A percentile compares a stretch with the other conserved stretches of the same genome.
Evolutionary conservation across 208 protist genomes (phyloP).

Genomic region (Leishmania tarentolae): DNA sequence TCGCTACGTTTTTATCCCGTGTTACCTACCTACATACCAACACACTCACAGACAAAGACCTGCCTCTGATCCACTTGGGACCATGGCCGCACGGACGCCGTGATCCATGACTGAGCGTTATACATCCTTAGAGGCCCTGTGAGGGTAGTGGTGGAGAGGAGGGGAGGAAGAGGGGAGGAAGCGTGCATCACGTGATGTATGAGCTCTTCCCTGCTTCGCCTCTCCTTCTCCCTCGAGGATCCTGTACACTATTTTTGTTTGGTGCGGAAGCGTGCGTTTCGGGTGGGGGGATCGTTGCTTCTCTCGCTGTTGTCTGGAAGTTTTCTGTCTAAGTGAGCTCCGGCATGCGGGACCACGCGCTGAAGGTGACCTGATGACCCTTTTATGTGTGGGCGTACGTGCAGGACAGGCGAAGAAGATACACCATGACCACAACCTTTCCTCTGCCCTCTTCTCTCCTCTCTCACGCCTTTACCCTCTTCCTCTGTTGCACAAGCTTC

Average conservation of each 20-base stretch:
- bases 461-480: background rate
- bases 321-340: background rate
- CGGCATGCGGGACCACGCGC: background rate
- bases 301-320: background rate
- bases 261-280: background rate
- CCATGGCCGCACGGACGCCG: background rate
- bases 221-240: slow-evolving; percentile 6
- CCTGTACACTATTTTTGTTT: background rate
- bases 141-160: background rate
- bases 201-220: slow-evolving; percentile 5
- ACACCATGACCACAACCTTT: background rate
- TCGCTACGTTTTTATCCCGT: background rate
- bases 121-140: background rate
- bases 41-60: background rate
- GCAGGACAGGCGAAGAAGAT: background rate
- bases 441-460: background rate
- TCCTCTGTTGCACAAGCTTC: background rate
- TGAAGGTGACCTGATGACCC: background rate
- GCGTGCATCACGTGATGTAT: background rate
- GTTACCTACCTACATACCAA: background rate
- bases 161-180: background rate
- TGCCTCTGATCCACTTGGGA: background rate
- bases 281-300: background rate
- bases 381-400: background rate
- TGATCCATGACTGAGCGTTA: background rate